Percentiles rank a stretch among this genome's conserved stretches.
phyloP scores from a whole-genome alignment of 2,329 filamentous ascomycete species.

The Colletotrichum brevisporum region DNA sequence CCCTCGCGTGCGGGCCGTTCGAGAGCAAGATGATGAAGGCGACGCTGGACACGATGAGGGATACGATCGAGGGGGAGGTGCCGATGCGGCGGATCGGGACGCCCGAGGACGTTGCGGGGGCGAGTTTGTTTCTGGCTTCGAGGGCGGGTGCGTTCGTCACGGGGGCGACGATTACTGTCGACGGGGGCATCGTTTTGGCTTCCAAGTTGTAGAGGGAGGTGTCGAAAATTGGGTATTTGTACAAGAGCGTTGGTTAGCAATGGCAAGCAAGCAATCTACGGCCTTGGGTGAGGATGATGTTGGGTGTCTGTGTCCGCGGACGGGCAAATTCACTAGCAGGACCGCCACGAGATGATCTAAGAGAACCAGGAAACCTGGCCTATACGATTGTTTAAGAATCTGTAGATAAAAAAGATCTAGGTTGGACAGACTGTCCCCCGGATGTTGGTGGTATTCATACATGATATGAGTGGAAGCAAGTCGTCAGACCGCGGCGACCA shows the following conservation, averaged over 20 bases:
- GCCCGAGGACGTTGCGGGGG: constrained; percentile 78
- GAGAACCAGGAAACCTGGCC: neutral
- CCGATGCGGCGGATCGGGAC: constrained; percentile 77
- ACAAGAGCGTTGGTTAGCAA: neutral
- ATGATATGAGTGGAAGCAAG: constrained; percentile 8
- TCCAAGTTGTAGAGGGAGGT: constrained; percentile 57
- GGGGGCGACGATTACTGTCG: constrained; percentile 74
- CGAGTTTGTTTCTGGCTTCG: constrained; percentile 79
- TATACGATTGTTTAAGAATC: neutral
- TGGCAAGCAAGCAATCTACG: neutral
- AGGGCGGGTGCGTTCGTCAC: constrained; percentile 77
- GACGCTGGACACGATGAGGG: constrained; percentile 68
- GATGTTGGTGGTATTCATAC: constrained; percentile 34
- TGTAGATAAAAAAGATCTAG: constrained; percentile 14
- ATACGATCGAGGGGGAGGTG: constrained; percentile 69
- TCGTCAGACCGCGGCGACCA: constrained; percentile 4
- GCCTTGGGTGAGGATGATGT: too few species aligned
- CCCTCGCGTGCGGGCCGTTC: constrained; percentile 80
- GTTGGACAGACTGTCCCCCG: constrained; percentile 2
- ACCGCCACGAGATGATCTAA: neutral
- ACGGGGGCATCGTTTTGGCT: constrained; percentile 67
- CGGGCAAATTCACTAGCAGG: too few species aligned
- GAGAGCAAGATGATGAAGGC: constrained; percentile 78
- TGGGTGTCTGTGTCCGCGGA: too few species aligned
- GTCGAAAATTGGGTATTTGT: neutral